These are phyloP conservation scores for Solanum chacoense DNA, from an alignment of 305 asterid species.

Conservation along the genomic window DNA sequence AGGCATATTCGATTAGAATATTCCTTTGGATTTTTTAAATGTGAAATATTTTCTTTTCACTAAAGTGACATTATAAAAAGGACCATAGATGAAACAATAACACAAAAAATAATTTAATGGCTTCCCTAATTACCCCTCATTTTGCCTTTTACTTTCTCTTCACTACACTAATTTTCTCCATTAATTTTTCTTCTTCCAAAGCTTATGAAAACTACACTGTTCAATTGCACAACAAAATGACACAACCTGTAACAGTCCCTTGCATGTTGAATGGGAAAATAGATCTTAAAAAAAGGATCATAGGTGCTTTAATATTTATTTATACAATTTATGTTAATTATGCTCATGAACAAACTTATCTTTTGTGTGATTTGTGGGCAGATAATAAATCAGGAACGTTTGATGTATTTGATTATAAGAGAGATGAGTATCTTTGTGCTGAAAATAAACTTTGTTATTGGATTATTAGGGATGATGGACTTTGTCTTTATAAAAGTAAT, in stretches of 20 bases:
- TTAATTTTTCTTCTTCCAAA: not conserved
- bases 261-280: not conserved
- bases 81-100: not conserved
- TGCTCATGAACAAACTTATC: not conserved
- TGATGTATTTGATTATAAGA: not conserved
- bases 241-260: not conserved
- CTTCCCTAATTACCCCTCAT: not conserved
- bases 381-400: not conserved
- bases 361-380: not conserved
- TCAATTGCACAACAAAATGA: not conserved
- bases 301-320: not conserved
- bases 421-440: not conserved
- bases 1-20: not conserved
- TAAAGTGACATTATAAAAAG: not conserved
- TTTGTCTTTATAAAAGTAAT: not conserved
- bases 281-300: not conserved
- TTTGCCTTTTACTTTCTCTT: not conserved
- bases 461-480: not conserved
- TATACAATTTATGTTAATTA: not conserved
- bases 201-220: not conserved
- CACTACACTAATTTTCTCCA: not conserved
- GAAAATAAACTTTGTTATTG: too few relatives aligned
- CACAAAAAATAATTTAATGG: not conserved
- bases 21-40: not conserved
- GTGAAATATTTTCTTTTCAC: not conserved